A percentile compares a stretch with the other conserved stretches of the same genome.
These are phyloP conservation scores for Suhomyces yuchorum DNA, from an alignment of 1,139 yeast genomes.

Conservation along the genomic window DNA sequence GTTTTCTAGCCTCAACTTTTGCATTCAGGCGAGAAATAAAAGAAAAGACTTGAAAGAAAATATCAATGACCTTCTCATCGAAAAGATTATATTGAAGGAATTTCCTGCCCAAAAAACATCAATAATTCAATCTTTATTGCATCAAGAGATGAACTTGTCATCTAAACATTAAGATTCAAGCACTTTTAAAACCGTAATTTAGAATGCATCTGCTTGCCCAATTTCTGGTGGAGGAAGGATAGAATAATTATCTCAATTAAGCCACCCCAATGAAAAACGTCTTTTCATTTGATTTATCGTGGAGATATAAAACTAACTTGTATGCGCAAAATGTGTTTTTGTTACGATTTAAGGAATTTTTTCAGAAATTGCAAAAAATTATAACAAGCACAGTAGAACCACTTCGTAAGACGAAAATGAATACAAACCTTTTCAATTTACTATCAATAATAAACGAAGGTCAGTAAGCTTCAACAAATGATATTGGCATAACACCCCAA, in stretches of 20 bases:
- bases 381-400: neutral
- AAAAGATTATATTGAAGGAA: neutral
- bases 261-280: too few relatives aligned
- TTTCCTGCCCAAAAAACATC: slow-evolving; percentile 10
- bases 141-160: slow-evolving; percentile 10
- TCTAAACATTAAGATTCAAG: neutral
- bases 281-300: too few relatives aligned
- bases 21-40: slow-evolving; percentile 6
- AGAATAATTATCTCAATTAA: too few relatives aligned
- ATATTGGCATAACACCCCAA: too few relatives aligned
- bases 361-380: neutral
- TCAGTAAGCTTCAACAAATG: too few relatives aligned
- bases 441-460: too few relatives aligned
- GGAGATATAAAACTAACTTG: too few relatives aligned
- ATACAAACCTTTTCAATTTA: too few relatives aligned
- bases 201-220: too few relatives aligned
- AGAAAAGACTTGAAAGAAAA: neutral
- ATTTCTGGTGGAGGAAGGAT: too few relatives aligned
- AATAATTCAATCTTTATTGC: slow-evolving; percentile 12
- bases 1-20: slow-evolving; percentile 35
- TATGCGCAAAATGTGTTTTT: too few relatives aligned
- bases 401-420: too few relatives aligned
- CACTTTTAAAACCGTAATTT: neutral
- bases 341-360: neutral
- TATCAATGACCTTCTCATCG: slow-evolving; percentile 1